phyloP scores from a whole-genome alignment of 2,329 filamentous ascomycete species.

The Stemphylium vesicarium region DNA sequence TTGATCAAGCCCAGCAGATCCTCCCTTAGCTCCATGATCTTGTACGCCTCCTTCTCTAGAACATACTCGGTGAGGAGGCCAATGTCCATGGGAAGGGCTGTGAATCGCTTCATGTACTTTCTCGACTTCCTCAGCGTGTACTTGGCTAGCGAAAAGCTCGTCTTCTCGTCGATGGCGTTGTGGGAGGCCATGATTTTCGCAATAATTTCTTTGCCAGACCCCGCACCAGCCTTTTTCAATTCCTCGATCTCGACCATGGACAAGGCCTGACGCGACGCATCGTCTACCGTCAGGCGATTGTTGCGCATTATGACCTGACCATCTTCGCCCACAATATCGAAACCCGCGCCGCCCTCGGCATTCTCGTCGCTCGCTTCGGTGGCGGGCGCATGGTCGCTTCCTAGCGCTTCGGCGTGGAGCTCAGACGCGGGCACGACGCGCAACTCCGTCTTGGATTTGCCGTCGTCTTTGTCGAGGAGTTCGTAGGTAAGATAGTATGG shows the following conservation, averaged over 20 bases:
- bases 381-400: constrained; percentile 56
- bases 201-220: constrained; percentile 86
- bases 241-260: constrained; percentile 74
- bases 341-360: constrained; percentile 45
- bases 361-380: constrained; percentile 47
- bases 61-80: constrained; percentile 77
- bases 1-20: constrained; percentile 82
- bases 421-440: constrained; percentile 82
- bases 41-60: constrained; percentile 78
- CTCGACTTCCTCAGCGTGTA: constrained; percentile 93
- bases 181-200: constrained; percentile 92
- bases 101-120: constrained; percentile 91
- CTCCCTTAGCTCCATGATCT: constrained; percentile 84
- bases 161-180: constrained; percentile 90
- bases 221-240: constrained; percentile 73
- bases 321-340: constrained; percentile 57
- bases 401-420: constrained; percentile 77
- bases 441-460: constrained; percentile 70
- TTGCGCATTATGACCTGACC: constrained; percentile 62
- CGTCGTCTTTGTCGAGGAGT: constrained; percentile 71
- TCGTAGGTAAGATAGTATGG: constrained; percentile 94
- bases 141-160: constrained; percentile 89
- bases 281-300: constrained; percentile 69
- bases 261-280: constrained; percentile 74
- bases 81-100: constrained; percentile 82